Evolutionary conservation across 768 basidiomycete genomes (phyloP).

Genomic region (Serendipita indica): DNA sequence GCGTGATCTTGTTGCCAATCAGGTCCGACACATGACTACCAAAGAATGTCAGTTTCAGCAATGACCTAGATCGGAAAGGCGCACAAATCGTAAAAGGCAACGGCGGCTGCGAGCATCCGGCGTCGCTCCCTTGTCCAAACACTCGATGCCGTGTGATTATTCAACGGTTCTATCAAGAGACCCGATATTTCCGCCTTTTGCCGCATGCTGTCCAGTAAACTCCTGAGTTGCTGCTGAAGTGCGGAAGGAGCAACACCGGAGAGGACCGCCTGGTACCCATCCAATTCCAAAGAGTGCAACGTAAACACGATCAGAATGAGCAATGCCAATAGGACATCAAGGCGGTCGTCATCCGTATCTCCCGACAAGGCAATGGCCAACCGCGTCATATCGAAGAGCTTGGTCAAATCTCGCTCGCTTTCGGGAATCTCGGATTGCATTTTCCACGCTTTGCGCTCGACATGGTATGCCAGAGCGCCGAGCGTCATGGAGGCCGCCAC

Average conservation of each 20-base stretch:
- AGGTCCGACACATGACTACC: background rate
- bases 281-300: background rate
- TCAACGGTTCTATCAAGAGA: background rate
- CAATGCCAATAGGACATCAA: background rate
- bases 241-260: background rate
- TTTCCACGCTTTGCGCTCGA: background rate
- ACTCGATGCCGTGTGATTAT: background rate
- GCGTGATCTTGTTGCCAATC: background rate
- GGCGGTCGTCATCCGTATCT: background rate
- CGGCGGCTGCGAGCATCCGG: background rate
- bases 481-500: background rate
- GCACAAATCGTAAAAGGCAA: slow-evolving; percentile 5
- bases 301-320: slow-evolving; percentile 1
- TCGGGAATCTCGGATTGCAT: background rate
- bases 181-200: background rate
- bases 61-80: background rate
- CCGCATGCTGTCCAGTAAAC: background rate
- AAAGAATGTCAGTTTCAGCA: background rate
- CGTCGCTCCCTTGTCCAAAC: background rate
- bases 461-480: background rate
- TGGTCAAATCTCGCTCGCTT: background rate
- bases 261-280: slow-evolving; percentile 1
- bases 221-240: background rate
- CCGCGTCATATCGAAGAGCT: background rate
- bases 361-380: background rate